Evolutionary conservation across 306 rosid species (phyloP).

Genomic region (Castanospermum australe): DNA sequence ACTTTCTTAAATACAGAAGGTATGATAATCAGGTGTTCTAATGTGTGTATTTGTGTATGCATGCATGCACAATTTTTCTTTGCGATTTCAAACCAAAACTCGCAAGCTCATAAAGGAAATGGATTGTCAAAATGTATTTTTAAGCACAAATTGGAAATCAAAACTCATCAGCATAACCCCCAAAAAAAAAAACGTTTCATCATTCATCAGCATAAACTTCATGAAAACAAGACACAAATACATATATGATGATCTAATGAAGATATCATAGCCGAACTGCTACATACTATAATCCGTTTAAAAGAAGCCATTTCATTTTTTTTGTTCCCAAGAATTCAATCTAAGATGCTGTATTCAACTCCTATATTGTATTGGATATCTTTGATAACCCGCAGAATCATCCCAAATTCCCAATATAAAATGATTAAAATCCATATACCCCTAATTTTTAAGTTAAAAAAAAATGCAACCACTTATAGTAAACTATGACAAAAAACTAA

Average conservation of each 20-base stretch:
- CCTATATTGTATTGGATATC: background rate
- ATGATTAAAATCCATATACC: background rate
- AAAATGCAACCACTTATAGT: background rate
- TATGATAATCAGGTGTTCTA: background rate
- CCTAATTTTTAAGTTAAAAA: background rate
- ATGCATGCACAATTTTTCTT: background rate
- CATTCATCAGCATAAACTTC: background rate
- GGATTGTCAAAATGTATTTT: background rate
- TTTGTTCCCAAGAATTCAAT: background rate
- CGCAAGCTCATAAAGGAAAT: background rate
- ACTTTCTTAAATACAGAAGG: constrained; percentile 1
- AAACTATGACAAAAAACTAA: background rate
- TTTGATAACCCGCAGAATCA: background rate
- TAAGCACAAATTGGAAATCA: background rate
- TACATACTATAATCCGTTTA: background rate
- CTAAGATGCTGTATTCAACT: background rate
- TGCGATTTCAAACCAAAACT: background rate
- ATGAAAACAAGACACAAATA: background rate
- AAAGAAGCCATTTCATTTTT: background rate
- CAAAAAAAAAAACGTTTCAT: background rate
- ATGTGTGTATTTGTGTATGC: background rate
- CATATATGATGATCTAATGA: background rate
- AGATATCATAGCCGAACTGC: background rate
- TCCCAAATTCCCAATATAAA: no score
- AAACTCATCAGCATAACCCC: background rate